Evolutionary conservation across 2,329 filamentous ascomycete species (phyloP).

Genomic region (Cladosporium phlei): DNA sequence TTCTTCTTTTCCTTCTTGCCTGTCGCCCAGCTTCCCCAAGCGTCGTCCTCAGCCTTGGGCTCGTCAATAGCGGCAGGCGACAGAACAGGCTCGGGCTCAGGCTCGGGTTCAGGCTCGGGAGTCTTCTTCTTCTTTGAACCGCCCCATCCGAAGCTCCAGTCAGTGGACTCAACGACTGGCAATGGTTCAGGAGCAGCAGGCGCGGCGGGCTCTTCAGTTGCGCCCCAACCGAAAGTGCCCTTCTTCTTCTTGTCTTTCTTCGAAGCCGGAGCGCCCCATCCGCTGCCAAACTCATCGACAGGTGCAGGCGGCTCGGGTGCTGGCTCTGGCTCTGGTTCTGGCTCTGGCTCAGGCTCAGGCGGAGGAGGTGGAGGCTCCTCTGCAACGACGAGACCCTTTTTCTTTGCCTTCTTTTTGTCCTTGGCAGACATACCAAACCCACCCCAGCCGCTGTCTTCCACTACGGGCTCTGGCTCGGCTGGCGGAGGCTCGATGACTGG

Average conservation of each 20-base stretch:
- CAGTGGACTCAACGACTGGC: neutral
- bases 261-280: slow-evolving; percentile 49
- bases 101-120: slow-evolving; percentile 17
- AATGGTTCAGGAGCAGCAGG: slow-evolving; percentile 10
- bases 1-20: slow-evolving; percentile 51
- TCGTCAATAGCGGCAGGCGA: slow-evolving; percentile 48
- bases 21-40: slow-evolving; percentile 52
- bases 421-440: slow-evolving; percentile 26
- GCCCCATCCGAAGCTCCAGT: slow-evolving; percentile 15
- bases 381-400: slow-evolving; percentile 39
- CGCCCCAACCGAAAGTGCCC: slow-evolving; percentile 32
- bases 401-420: slow-evolving; percentile 35
- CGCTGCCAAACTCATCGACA: slow-evolving; percentile 43
- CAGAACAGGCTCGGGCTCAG: slow-evolving; percentile 24
- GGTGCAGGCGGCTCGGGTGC: slow-evolving; percentile 28
- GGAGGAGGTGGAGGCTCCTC: slow-evolving; percentile 12
- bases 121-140: slow-evolving; percentile 18
- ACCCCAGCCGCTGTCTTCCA: slow-evolving; percentile 32
- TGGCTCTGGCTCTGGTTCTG: slow-evolving; percentile 20
- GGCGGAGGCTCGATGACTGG: slow-evolving; percentile 37
- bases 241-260: slow-evolving; percentile 50
- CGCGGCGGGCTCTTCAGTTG: slow-evolving; percentile 20
- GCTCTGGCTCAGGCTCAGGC: slow-evolving; percentile 22
- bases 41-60: slow-evolving; percentile 42
- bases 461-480: slow-evolving; percentile 37